Conservation (phyloP, 805 yeast species). For the Alloascoidea africana region DNA sequence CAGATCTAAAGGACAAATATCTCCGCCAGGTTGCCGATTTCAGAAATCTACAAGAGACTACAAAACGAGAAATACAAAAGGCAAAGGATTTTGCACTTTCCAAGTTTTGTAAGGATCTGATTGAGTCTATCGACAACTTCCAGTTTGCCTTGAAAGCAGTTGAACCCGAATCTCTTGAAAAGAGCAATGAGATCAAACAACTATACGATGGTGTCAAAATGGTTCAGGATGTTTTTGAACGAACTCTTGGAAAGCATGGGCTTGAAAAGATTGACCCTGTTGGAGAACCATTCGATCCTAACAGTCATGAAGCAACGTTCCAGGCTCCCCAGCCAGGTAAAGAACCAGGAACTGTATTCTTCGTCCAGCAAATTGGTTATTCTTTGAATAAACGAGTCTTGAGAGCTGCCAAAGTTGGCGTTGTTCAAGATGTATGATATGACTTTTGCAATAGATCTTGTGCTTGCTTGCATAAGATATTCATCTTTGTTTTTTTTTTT, state of each 20-base stretch:
- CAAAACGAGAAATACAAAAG: slow-evolving; percentile 74
- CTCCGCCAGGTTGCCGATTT: slow-evolving; percentile 82
- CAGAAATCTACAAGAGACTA: slow-evolving; percentile 82
- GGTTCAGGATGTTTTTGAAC: slow-evolving; percentile 79
- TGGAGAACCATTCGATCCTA: slow-evolving; percentile 81
- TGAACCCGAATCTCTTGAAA: slow-evolving; percentile 26
- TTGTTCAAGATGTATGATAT: slow-evolving; percentile 46
- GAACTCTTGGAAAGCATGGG: slow-evolving; percentile 72
- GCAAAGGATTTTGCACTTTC: slow-evolving; percentile 85
- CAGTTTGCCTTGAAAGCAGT: slow-evolving; percentile 72
- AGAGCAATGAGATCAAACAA: slow-evolving; percentile 51
- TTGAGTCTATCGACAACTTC: slow-evolving; percentile 84
- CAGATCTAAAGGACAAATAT: slow-evolving; percentile 71
- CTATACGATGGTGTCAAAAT: slow-evolving; percentile 79
- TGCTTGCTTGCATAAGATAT: too few relatives aligned
- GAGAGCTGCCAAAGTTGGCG: slow-evolving; percentile 93
- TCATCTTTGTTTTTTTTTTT: too few relatives aligned
- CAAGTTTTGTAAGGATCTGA: slow-evolving; percentile 78
- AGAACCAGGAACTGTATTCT: slow-evolving; percentile 86
- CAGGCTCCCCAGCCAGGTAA: slow-evolving; percentile 77
- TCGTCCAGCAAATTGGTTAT: slow-evolving; percentile 85
- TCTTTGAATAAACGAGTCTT: slow-evolving; percentile 74
- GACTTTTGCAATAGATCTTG: neutral
- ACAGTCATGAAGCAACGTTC: slow-evolving; percentile 84
- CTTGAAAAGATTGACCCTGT: slow-evolving; percentile 66